Base-by-base conservation (phyloP, 495 filamentous ascomycete genomes). In the Daldinia bambusicola region DNA sequence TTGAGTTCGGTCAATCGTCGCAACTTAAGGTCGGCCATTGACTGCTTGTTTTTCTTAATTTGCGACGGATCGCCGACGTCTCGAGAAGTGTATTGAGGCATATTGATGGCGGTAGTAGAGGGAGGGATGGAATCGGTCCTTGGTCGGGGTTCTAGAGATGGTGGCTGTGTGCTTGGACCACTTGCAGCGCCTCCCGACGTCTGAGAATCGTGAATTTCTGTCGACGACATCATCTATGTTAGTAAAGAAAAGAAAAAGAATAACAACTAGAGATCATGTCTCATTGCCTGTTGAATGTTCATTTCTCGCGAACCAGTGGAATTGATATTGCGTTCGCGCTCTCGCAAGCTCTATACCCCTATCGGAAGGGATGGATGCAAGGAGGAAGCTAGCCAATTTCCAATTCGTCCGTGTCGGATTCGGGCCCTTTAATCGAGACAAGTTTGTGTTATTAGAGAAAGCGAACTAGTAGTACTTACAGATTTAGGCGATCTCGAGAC, bases 1-100 rank as follows among this genome's bases (percentile, higher is more conserved):
- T 98, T 99, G 78, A 99, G 88, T 83, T 99, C 95, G 55, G 93
- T 98, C 80, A 99, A 85, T 50, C 96, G 92, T 70, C 95, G 91
- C 72, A 98, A 89, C 84, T 98, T 99, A 62, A 98, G 88, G 81
- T 98, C 95, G 55, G 95, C 96, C 89, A 98, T 97, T 80, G 93
- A 96, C 81, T 99, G 96, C 86, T 97, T 98, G 88, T 96, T 98
- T 84, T 94, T 96, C 87, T 91, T 95, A 77, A 94, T 91, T 73
- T 87, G 85, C 75, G 84, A 85, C 74, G 85, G 86, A 78, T 89
- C 86, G 81, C 84, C 83, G 66, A 84, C 82, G 70, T 87, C 85
- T 71, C 85, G 84, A 41, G 86, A 86, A 37, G 82, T 83, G 75
- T 85, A 88, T 58, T 81, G 77, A 78, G 84, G 85, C 86, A 87